Evolutionary conservation across 345 rosid species (phyloP).

Genomic region (Populus alba): DNA sequence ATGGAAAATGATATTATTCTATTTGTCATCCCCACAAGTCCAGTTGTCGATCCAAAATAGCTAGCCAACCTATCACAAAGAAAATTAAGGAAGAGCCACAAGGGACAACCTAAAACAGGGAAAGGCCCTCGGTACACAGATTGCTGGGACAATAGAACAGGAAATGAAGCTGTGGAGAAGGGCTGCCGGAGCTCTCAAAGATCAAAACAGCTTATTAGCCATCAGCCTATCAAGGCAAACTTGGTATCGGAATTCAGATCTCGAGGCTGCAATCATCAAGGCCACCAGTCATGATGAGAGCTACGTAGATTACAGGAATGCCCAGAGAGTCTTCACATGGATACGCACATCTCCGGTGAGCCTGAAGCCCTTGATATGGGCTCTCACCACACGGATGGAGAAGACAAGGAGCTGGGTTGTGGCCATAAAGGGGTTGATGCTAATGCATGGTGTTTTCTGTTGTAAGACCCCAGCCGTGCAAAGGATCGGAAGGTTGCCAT

Average conservation of each 20-base stretch:
- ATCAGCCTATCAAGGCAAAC: conserved; percentile 33
- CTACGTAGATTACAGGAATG: conserved; percentile 54
- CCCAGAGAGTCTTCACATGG: conserved; percentile 62
- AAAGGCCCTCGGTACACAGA: neutral
- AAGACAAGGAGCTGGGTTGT: conserved; percentile 73
- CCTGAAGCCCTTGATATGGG: conserved; percentile 51
- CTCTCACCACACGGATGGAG: conserved; percentile 49
- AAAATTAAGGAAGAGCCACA: neutral
- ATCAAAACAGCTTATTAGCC: conserved; percentile 57
- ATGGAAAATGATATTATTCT: too few species aligned
- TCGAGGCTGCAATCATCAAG: conserved; percentile 62
- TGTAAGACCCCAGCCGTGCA: conserved; percentile 45
- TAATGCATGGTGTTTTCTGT: conserved; percentile 75
- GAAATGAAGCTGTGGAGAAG: conserved; percentile 61
- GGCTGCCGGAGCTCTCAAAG: conserved; percentile 72
- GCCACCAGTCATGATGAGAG: conserved; percentile 79
- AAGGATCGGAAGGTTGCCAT: conserved; percentile 58
- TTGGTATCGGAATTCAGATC: conserved; percentile 46
- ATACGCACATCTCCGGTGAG: conserved; percentile 57
- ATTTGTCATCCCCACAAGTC: too few species aligned
- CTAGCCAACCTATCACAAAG: too few species aligned
- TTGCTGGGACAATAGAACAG: neutral
- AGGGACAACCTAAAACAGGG: neutral
- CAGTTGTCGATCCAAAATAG: too few species aligned
- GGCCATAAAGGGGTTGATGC: conserved; percentile 69